Base-by-base conservation (phyloP, 345 rosid genomes). In the Eucalyptus victrix region DNA sequence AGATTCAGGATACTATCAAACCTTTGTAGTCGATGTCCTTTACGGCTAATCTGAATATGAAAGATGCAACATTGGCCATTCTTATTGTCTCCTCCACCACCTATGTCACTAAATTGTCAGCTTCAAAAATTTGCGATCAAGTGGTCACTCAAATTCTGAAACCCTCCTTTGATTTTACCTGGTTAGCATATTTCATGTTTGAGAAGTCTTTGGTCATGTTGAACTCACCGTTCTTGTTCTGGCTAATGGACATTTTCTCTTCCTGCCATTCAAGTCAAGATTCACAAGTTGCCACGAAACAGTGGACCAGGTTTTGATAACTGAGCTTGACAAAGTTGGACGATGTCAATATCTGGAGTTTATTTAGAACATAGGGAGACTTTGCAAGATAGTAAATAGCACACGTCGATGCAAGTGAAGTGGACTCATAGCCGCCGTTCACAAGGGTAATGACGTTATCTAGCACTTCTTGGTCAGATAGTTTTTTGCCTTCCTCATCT, bases 41-140 rank as follows among this genome's bases (percentile, higher is more conserved):
- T 7, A 88, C 87, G 32, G 56, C 91, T 49, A 37, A 6, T 53
- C 94, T 67, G 85, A 90, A 93, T 42, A 88, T 1, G 15, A 93
- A 1, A 13, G 88, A 60, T 3, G 93, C 50, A 45, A 93, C 11
- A 51, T 92, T 92, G 18, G 93, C 94, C 91, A 91, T 72, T 88
- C 96, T 90, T 53, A 91, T 88, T 44, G 90, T 91, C 91, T 94
- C 94, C 80, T 93, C 94, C 89, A 90, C 93, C 83, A 53, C 56
- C 56, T 53, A 7, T 53, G 56, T 53, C 23, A 53, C 56, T 53
- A 50, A 53, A 51, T 53, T 53, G 9, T 53, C 56, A 28, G 37
- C 62, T 56, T 56, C 13, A 56, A 56, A 56, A 56, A 23, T 56
- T 56, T 56, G 62, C 28, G 62, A 12, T 56, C 62, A 50, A 44